Percentiles rank a stretch among this genome's conserved stretches.
These are phyloP conservation scores for Fusarium udum DNA, from an alignment of 2,329 filamentous ascomycete genomes.

Conservation along the genomic window DNA sequence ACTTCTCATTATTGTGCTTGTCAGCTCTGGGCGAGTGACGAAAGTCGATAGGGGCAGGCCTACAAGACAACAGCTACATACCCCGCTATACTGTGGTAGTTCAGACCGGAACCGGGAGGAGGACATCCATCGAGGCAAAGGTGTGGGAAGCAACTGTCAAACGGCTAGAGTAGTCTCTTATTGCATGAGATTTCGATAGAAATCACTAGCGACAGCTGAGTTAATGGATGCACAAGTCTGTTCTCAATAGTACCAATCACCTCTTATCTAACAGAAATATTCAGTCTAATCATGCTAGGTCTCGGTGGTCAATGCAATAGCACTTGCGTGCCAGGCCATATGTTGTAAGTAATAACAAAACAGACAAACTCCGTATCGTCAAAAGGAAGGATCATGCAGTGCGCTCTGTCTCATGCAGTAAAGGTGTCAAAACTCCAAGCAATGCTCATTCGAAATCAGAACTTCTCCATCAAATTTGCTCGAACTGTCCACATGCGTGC, in stretches of 20 bases:
- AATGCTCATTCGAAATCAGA: slow-evolving; percentile 40
- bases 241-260: background rate
- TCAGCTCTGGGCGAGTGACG: background rate
- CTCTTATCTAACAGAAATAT: background rate
- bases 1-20: background rate
- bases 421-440: slow-evolving; percentile 14
- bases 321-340: slow-evolving; percentile 3
- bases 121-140: background rate
- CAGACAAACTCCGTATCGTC: background rate
- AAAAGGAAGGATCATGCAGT: background rate
- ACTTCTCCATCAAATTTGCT: slow-evolving; percentile 86
- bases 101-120: background rate
- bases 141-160: background rate
- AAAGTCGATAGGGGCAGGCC: background rate
- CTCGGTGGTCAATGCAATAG: background rate
- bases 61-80: background rate
- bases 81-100: background rate
- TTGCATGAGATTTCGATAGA: background rate
- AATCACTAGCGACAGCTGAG: background rate
- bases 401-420: background rate
- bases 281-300: background rate
- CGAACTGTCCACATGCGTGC: slow-evolving; percentile 93
- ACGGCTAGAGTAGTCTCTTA: background rate
- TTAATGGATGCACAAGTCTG: background rate
- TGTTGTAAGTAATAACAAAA: slow-evolving; percentile 1